phyloP scores from a whole-genome alignment of 2,329 filamentous ascomycete species.

The Zarea fungicola region DNA sequence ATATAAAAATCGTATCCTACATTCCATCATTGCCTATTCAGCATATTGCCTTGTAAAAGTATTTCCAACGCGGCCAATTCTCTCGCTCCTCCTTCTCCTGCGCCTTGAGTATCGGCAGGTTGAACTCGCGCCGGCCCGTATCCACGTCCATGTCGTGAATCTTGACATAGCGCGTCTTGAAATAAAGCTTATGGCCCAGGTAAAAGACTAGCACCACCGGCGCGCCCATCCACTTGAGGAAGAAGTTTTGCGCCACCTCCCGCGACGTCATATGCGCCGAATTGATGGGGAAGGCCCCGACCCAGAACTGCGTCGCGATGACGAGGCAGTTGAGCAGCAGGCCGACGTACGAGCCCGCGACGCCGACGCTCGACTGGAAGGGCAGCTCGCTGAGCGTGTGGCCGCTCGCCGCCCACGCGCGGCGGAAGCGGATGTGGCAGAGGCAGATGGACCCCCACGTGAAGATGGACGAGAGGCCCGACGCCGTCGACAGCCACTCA shows the following conservation, averaged over 20 bases:
- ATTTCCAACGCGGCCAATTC: conserved; percentile 66
- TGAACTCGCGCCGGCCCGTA: conserved; percentile 73
- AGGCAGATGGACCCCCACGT: conserved; percentile 63
- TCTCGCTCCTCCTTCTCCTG: conserved; percentile 68
- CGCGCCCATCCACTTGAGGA: conserved; percentile 58
- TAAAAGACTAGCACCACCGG: conserved; percentile 62
- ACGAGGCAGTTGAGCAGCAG: conserved; percentile 66
- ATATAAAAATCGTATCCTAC: not conserved
- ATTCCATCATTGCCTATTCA: conserved; percentile 25
- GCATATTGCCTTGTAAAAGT: conserved; percentile 61
- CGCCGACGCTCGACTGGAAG: conserved; percentile 67
- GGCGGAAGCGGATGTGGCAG: conserved; percentile 60
- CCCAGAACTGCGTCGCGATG: conserved; percentile 75
- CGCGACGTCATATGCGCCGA: conserved; percentile 37
- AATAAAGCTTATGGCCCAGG: conserved; percentile 65
- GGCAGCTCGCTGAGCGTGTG: conserved; percentile 65
- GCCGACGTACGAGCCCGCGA: conserved; percentile 72
- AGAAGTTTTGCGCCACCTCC: conserved; percentile 56
- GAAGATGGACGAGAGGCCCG: conserved; percentile 64
- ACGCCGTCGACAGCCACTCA: conserved; percentile 66
- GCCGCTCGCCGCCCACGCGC: conserved; percentile 54
- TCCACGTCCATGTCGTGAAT: conserved; percentile 70
- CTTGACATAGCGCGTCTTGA: conserved; percentile 57
- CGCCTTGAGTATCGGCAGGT: conserved; percentile 64
- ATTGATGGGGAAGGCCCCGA: conserved; percentile 64